Base-by-base conservation (phyloP, 2,329 filamentous ascomycete genomes). In the Penicillium verrucosum region DNA sequence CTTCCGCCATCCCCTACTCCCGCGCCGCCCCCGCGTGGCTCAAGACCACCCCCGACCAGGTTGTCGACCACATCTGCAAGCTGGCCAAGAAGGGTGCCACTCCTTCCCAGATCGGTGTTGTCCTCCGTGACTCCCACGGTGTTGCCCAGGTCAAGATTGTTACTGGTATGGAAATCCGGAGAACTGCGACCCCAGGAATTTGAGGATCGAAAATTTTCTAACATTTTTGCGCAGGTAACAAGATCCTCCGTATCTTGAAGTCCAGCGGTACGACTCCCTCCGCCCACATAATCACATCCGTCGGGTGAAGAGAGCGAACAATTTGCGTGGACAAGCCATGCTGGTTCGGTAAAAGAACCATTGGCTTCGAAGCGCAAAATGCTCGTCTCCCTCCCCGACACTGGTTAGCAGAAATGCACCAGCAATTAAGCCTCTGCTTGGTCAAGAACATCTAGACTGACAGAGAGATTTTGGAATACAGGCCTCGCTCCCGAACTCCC, bases 161-260 rank as follows among this genome's bases (percentile, higher is more conserved):
- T 70, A 96, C 92, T 78, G 92, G 92, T 95, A 90, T 75, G 89
- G 57, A 58, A 48, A 47, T 18, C 37, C 37, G 32, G 37, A 29
- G 38, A 49, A 55, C 8, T 18, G n/a, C 44, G 41, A 36, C 11
- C 5, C 14, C 6, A 12, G 11, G 25, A 32, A 25, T 42, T 41
- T 1, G 11, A 36, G 25, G 41, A 41, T 56, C 11, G 32, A 46
- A 46, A 42, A 32, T 27, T 61, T 66, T 67, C 77, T 82, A 70
- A 81, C 73, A 57, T 61, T 68, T 45, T 68, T 65, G 64, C 70
- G 18, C 44, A 92, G 93, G 94, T 83, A 99, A 99, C 91, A 96
- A 96, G 87, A 97, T 99, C 79, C 91, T 99, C 76, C 89, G 94
- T 81, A 97, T 99, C 83, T 87, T 99, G 73, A 97, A 97, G 88